phyloP scores from a whole-genome alignment of 192 early-diverging fungal species.

The Rhizophagus clarus region DNA sequence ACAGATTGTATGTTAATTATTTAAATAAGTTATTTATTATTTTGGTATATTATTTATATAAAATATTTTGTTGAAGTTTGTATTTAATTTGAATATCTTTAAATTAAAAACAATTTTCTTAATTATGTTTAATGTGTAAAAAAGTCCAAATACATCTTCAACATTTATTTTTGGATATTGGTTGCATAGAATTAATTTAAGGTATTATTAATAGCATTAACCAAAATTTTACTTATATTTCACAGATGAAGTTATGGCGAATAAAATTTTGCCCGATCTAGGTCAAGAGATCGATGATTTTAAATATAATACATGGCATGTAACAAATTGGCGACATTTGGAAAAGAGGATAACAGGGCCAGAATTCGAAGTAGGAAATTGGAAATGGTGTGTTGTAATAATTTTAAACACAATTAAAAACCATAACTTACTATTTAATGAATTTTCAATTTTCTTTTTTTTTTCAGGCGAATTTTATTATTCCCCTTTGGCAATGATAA shows the following conservation, averaged over 20 bases:
- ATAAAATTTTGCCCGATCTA: constrained; percentile 41
- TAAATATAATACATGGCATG: constrained; percentile 42
- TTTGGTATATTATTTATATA: background rate
- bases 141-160: no score
- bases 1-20: constrained; percentile 22
- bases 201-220: no score
- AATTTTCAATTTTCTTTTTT: no score
- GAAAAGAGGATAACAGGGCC: constrained; percentile 50
- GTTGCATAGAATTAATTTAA: no score
- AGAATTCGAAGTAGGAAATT: constrained; percentile 49
- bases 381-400: constrained; percentile 44
- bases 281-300: constrained; percentile 44
- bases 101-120: background rate
- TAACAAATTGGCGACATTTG: constrained; percentile 41
- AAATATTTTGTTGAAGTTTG: background rate
- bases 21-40: background rate
- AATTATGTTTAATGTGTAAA: no score
- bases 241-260: constrained; percentile 45
- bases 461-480: constrained; percentile 77
- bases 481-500: constrained; percentile 88
- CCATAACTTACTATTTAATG: no score
- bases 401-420: no score
- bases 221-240: background rate
- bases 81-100: background rate
- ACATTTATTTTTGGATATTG: no score